phyloP scores from a whole-genome alignment of 306 rosid genomes.

The Bauhinia variegata region DNA sequence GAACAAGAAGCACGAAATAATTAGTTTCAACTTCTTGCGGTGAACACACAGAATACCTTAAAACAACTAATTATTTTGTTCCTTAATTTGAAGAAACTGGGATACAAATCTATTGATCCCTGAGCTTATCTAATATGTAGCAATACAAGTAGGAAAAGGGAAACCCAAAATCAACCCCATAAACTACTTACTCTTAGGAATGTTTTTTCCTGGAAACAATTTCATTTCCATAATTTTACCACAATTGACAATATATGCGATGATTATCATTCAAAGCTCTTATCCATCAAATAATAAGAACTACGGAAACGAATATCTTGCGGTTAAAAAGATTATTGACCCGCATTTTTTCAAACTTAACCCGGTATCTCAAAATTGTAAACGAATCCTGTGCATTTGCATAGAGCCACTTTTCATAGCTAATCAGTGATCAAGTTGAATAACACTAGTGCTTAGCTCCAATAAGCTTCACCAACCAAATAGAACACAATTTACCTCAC shows the following conservation, averaged over 20 bases:
- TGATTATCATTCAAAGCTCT: not conserved
- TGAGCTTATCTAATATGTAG: not conserved
- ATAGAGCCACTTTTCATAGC: no score
- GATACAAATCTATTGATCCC: constrained; percentile 12
- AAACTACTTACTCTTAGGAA: not conserved
- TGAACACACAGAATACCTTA: not conserved
- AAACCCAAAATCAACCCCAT: not conserved
- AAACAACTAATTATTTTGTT: not conserved
- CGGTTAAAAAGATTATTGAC: no score
- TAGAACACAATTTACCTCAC: no score
- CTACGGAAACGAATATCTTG: not conserved
- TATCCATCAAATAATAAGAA: constrained; percentile 1
- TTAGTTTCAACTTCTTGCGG: constrained; percentile 7
- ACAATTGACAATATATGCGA: constrained; percentile 10
- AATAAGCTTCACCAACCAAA: no score
- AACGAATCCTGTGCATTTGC: no score
- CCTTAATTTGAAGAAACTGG: not conserved
- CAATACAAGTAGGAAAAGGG: not conserved
- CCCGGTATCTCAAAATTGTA: no score
- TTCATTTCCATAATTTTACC: not conserved
- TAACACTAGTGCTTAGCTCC: no score
- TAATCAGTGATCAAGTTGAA: no score
- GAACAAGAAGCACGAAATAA: constrained; percentile 14
- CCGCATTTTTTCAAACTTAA: no score
- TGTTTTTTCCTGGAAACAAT: not conserved